Percentiles rank a stretch among this genome's conserved stretches.
phyloP scores from a whole-genome alignment of 768 basidiomycete genomes.

The Tephrocybe sp. region DNA sequence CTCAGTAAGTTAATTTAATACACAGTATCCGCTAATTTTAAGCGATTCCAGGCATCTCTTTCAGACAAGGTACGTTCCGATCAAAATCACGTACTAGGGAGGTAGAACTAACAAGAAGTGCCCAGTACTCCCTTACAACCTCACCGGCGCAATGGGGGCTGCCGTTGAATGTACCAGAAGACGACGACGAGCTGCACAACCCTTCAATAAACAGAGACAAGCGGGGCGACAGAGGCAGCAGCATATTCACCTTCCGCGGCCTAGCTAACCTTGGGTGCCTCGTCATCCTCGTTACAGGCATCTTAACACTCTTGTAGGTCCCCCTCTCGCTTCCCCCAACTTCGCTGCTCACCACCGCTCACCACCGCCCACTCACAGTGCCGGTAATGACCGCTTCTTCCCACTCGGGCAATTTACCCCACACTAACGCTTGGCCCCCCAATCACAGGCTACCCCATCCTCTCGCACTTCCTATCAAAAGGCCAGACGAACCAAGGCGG shows the following conservation, averaged over 20 bases:
- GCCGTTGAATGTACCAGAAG: slow-evolving; percentile 45
- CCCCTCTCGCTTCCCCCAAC: neutral
- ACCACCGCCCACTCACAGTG: slow-evolving; percentile 26
- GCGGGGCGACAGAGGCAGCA: slow-evolving; percentile 55
- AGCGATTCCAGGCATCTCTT: slow-evolving; percentile 23
- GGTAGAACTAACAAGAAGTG: neutral
- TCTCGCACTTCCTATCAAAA: slow-evolving; percentile 43
- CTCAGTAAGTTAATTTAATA: slow-evolving; percentile 11
- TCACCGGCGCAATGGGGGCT: slow-evolving; percentile 52
- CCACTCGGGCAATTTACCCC: neutral
- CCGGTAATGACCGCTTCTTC: slow-evolving; percentile 31
- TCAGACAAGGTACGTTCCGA: slow-evolving; percentile 27
- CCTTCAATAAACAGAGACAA: slow-evolving; percentile 57
- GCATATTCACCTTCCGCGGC: slow-evolving; percentile 62
- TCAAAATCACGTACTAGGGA: neutral
- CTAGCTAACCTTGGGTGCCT: slow-evolving; percentile 70
- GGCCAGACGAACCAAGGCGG: slow-evolving; percentile 49
- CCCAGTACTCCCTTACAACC: slow-evolving; percentile 39
- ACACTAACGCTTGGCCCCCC: neutral
- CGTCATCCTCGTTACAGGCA: slow-evolving; percentile 47
- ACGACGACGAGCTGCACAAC: slow-evolving; percentile 65
- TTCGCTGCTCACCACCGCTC: neutral
- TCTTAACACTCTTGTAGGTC: slow-evolving; percentile 59
- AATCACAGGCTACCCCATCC: slow-evolving; percentile 46
- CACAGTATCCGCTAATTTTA: neutral